Base-by-base conservation (phyloP, 2,329 filamentous ascomycete genomes). In the Colletotrichum agaves region DNA sequence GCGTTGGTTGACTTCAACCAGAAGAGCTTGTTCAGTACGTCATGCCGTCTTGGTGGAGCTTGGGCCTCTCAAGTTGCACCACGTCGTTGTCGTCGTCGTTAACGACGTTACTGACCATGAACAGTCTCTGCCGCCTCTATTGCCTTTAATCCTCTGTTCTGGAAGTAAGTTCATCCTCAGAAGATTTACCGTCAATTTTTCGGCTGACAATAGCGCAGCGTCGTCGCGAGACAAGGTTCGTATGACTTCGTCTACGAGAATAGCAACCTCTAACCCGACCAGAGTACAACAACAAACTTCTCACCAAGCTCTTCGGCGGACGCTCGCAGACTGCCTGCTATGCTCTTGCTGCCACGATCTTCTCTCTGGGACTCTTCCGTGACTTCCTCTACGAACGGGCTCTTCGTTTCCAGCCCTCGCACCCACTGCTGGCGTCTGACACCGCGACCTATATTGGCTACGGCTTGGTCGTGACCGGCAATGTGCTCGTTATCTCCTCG, bases 71-170 rank as follows among this genome's bases (percentile, higher is more conserved):
- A 37, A 37, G 47, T 31, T 59, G 57, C 61, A 15, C 56, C 19
- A 39, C 44, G 17, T 37, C 50, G 50, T 63, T 46, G 19, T 41
- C 64, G 44, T 27, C 47, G 43, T 12, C 23, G 31, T 49, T 43
- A 23, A 3, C 27, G 6, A 27, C 27, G 27, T 27, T 27, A 27
- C 27, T 27, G 27, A 27, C 47, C 69, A 70, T 74, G 17, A 55
- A 65, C 72, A 97, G 94, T 96, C 73, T 93, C 93, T 73, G 92
- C 90, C 53, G 86, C 85, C 63, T 88, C 92, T 60, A 97, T 99
- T 81, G 87, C 91, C 55, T 98, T 99, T 82, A 99, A 99, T 81
- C 96, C 96, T 21, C 91, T 96, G n/a, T 98, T 98, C 81, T 99
- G 96, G 96, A 99, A 99, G 94, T 97, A 86, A 85, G 93, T 87